These are phyloP conservation scores for Tolypocladium pustulatum DNA, from an alignment of 2,329 filamentous ascomycete species.

Conservation along the genomic window DNA sequence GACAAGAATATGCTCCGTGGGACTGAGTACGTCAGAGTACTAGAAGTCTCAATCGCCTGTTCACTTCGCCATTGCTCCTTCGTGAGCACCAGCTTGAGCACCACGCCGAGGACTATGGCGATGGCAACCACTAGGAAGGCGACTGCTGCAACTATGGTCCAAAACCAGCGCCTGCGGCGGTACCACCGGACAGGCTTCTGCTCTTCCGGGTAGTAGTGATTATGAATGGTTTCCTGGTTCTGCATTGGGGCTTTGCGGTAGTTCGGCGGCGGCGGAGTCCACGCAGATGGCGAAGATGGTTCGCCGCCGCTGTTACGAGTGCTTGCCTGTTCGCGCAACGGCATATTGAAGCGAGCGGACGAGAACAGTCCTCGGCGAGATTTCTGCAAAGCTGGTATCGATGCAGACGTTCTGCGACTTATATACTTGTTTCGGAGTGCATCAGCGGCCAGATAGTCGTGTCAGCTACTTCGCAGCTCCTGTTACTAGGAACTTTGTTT, in stretches of 20 bases:
- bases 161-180: conserved; percentile 6
- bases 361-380: not conserved
- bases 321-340: not conserved
- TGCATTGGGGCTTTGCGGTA: not conserved
- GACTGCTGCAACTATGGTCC: conserved; percentile 1
- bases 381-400: no score
- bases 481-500: not conserved
- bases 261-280: not conserved
- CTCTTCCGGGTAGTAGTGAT: conserved; percentile 7
- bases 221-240: conserved; percentile 4
- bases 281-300: not conserved
- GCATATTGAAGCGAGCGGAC: not conserved
- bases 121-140: conserved; percentile 2
- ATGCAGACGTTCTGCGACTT: not conserved
- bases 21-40: not conserved
- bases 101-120: conserved; percentile 6
- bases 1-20: not conserved
- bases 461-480: not conserved
- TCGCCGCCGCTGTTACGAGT: not conserved
- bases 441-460: not conserved
- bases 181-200: conserved; percentile 5
- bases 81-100: conserved; percentile 5
- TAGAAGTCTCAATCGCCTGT: not conserved
- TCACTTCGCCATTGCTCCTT: not conserved
- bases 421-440: not conserved